Percentiles rank a stretch among this genome's conserved stretches.
phyloP scores from a whole-genome alignment of 805 yeast genomes.

The Zygotorulaspora sp. region DNA sequence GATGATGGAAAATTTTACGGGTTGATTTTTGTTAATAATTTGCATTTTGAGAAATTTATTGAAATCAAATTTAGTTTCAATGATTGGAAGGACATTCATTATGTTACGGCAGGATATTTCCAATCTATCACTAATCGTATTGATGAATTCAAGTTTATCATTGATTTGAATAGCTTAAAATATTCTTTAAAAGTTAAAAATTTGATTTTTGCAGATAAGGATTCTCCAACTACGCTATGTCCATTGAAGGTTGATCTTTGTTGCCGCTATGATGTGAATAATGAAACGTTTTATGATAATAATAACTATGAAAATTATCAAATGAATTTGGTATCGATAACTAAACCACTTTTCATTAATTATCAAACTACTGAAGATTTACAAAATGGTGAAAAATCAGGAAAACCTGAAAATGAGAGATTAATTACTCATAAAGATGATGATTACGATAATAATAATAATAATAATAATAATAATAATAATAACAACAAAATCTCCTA shows the following conservation, averaged over 20 bases:
- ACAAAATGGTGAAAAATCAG: neutral
- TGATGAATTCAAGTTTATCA: slow-evolving; percentile 33
- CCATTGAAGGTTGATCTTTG: slow-evolving; percentile 29
- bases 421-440: too few species aligned
- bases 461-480: too few species aligned
- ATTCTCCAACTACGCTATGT: slow-evolving; percentile 12
- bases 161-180: slow-evolving; percentile 29
- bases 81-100: slow-evolving; percentile 33
- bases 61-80: slow-evolving; percentile 35
- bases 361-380: neutral
- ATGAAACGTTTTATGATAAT: slow-evolving; percentile 35
- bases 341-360: slow-evolving; percentile 6
- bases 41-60: slow-evolving; percentile 33
- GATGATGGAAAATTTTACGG: slow-evolving; percentile 24
- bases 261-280: slow-evolving; percentile 33
- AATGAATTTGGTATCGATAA: slow-evolving; percentile 18
- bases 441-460: neutral
- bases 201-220: slow-evolving; percentile 17
- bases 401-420: neutral
- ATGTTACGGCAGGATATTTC: slow-evolving; percentile 25
- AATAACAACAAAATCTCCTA: too few species aligned
- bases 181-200: slow-evolving; percentile 26
- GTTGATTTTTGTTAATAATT: slow-evolving; percentile 29
- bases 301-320: slow-evolving; percentile 35
- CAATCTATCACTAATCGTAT: slow-evolving; percentile 25